These are phyloP conservation scores for Bacidia gigantensis DNA, from an alignment of 495 filamentous ascomycete genomes.

Conservation along the genomic window DNA sequence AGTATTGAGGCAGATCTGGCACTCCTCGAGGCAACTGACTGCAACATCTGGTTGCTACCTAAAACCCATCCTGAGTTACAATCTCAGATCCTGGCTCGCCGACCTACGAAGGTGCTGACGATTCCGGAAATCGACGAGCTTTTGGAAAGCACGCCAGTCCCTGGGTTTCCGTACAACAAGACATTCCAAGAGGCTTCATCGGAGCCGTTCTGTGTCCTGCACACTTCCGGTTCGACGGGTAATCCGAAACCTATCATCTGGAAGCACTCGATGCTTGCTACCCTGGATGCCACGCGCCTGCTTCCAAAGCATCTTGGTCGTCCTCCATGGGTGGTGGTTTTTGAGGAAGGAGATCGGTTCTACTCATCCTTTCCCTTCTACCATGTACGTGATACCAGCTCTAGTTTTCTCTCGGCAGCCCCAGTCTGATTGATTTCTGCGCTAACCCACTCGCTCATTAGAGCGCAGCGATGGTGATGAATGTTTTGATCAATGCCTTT, in stretches of 20 bases:
- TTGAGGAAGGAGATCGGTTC: conserved; percentile 17
- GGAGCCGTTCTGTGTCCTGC: conserved; percentile 35
- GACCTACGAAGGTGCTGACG: conserved; percentile 12
- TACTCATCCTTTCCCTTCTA: conserved; percentile 25
- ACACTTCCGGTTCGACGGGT: conserved; percentile 51
- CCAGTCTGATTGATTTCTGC: neutral
- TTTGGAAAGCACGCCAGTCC: conserved; percentile 11
- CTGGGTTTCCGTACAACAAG: conserved; percentile 23
- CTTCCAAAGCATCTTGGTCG: conserved; percentile 17
- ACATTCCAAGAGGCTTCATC: conserved; percentile 26
- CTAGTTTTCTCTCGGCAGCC: neutral
- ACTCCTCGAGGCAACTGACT: conserved; percentile 15
- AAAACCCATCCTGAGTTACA: neutral
- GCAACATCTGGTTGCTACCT: conserved; percentile 8
- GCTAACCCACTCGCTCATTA: conserved; percentile 3
- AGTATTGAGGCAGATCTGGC: conserved; percentile 18
- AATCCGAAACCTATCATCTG: conserved; percentile 39
- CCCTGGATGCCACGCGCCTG: conserved; percentile 26
- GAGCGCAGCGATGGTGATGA: conserved; percentile 24
- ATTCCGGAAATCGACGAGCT: conserved; percentile 21
- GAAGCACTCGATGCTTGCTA: conserved; percentile 33
- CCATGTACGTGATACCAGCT: conserved; percentile 24
- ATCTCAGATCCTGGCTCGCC: conserved; percentile 15
- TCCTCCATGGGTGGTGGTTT: conserved; percentile 14
- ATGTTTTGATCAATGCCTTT: conserved; percentile 19